Percentiles rank a stretch among this genome's conserved stretches.
These are phyloP conservation scores for Rhododendron molle DNA, from an alignment of 148 eudicot genomes.

Conservation along the genomic window DNA sequence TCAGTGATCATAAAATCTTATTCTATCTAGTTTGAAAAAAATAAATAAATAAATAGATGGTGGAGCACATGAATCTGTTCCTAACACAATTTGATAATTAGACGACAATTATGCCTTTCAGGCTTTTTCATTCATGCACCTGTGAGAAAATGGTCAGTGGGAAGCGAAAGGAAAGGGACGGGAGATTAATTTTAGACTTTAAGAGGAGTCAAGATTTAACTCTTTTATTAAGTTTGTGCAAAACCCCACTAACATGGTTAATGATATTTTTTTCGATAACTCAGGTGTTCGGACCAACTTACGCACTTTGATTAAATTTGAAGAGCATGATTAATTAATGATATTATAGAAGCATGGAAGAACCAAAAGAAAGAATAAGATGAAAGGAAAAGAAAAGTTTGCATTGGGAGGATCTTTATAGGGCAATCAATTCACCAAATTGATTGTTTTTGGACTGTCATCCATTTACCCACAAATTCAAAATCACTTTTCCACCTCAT, in stretches of 20 bases:
- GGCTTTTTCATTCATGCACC: not conserved
- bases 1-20: too few relatives aligned
- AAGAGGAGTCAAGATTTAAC: not conserved
- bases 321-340: too few relatives aligned
- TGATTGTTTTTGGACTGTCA: constrained; percentile 15
- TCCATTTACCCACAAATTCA: constrained; percentile 18
- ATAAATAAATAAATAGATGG: not conserved
- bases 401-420: constrained; percentile 18
- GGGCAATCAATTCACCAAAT: constrained; percentile 26
- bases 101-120: not conserved
- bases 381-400: constrained; percentile 12
- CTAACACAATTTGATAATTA: not conserved
- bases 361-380: not conserved
- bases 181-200: not conserved
- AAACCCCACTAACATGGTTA: too few relatives aligned
- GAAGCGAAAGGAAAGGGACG: not conserved
- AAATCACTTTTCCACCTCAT: constrained; percentile 11
- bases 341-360: not conserved
- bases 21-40: too few relatives aligned
- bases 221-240: too few relatives aligned
- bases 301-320: too few relatives aligned
- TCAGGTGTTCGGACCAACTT: rapidly evolving
- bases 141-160: not conserved
- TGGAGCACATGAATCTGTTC: too few relatives aligned
- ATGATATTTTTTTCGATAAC: too few relatives aligned